These are phyloP conservation scores for Xerocomus nothofagi DNA, from an alignment of 1,284 basidiomycete genomes.

Conservation along the genomic window DNA sequence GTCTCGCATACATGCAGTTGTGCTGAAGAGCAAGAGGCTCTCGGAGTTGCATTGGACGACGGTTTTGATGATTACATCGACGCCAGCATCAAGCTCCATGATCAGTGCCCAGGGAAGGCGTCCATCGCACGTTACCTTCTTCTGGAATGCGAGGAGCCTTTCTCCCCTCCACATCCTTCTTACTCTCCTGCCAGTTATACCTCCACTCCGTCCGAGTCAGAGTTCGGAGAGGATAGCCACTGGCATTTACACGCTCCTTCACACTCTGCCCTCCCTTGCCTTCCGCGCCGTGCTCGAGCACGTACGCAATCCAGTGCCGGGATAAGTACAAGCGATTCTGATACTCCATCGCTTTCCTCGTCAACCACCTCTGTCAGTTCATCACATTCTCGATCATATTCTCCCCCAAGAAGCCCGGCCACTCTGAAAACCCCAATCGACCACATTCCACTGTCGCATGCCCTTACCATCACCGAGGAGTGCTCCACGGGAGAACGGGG, in stretches of 20 bases:
- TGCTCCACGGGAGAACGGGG: slow-evolving; percentile 2
- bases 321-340: slow-evolving; percentile 38
- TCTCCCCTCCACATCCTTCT: slow-evolving; percentile 27
- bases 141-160: slow-evolving; percentile 33
- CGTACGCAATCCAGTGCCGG: slow-evolving; percentile 31
- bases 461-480: slow-evolving; percentile 34
- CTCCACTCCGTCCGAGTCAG: slow-evolving; percentile 36
- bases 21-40: slow-evolving; percentile 33
- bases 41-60: slow-evolving; percentile 30
- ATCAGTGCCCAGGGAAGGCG: slow-evolving; percentile 8
- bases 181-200: slow-evolving; percentile 13
- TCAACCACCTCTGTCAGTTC: slow-evolving; percentile 43
- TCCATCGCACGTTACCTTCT: slow-evolving; percentile 26
- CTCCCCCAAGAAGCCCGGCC: slow-evolving; percentile 40
- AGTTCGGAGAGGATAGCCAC: slow-evolving; percentile 36
- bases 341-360: slow-evolving; percentile 46
- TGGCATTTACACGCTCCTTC: slow-evolving; percentile 26
- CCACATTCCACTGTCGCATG: slow-evolving; percentile 8
- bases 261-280: slow-evolving; percentile 20
- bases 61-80: slow-evolving; percentile 32
- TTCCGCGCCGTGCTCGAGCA: slow-evolving; percentile 24
- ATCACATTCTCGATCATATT: slow-evolving; percentile 36
- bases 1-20: slow-evolving; percentile 24
- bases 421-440: slow-evolving; percentile 32
- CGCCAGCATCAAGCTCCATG: slow-evolving; percentile 12